Conservation (phyloP, 176 grass and related monocot genomes). For the Aegilops tauschii region DNA sequence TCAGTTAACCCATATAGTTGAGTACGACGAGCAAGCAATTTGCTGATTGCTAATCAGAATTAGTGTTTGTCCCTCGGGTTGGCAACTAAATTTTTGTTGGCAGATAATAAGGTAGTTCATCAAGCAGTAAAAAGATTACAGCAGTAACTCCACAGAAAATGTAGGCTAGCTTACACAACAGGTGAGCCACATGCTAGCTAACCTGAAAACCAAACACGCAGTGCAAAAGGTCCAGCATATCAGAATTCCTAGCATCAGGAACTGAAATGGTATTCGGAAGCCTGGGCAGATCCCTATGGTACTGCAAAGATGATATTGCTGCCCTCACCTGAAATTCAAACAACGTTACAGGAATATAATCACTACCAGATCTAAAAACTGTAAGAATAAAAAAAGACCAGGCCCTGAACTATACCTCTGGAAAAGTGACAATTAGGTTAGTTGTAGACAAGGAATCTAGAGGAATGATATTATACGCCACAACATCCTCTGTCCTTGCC, state of each 20-base stretch:
- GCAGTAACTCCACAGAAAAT: neutral
- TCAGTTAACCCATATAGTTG: neutral
- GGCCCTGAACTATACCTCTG: constrained; percentile 53
- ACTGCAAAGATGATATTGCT: constrained; percentile 83
- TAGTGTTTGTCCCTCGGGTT: neutral
- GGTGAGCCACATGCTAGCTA: constrained; percentile 21
- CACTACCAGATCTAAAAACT: neutral
- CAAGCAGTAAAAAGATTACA: neutral
- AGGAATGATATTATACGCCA: constrained; percentile 97
- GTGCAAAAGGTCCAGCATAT: constrained; percentile 92
- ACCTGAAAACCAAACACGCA: constrained; percentile 94
- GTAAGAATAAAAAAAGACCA: neutral
- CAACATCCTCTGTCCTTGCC: constrained; percentile 74
- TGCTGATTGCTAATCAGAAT: neutral
- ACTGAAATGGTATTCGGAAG: constrained; percentile 66
- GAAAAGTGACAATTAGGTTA: constrained; percentile 64
- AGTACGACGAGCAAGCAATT: neutral
- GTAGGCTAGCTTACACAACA: neutral
- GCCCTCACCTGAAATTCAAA: constrained; percentile 70
- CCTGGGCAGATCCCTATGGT: constrained; percentile 58
- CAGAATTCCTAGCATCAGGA: constrained; percentile 73
- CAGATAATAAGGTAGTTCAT: neutral
- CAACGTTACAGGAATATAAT: neutral
- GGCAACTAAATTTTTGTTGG: neutral
- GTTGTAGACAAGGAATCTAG: constrained; percentile 73